Conservation (phyloP, 2,329 filamentous ascomycete species). For the Monilinia vaccinii-corymbosi region DNA sequence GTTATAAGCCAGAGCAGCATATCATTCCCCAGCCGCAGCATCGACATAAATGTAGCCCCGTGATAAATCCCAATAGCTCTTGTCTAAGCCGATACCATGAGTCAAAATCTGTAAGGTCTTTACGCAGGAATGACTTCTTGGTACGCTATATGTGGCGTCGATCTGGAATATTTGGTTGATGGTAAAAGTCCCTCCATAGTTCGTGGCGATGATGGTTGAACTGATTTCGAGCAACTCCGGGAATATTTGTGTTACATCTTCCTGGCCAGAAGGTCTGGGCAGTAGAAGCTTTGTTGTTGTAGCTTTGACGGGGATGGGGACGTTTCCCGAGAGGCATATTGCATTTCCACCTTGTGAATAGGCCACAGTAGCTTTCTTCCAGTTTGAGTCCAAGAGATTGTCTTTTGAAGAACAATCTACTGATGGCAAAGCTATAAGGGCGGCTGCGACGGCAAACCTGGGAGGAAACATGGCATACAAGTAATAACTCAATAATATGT, state of each 20-base stretch:
- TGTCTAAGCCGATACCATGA: constrained; percentile 7
- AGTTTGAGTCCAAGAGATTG: background rate
- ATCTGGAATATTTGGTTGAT: background rate
- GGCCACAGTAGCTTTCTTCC: background rate
- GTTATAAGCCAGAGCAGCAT: constrained; percentile 14
- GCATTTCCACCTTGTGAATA: background rate
- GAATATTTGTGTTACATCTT: background rate
- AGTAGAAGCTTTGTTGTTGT: background rate
- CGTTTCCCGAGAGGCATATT: background rate
- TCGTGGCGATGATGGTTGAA: background rate
- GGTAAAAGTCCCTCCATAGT: background rate
- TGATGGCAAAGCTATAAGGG: background rate
- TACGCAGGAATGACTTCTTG: background rate
- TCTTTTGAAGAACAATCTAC: background rate
- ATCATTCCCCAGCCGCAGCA: constrained; percentile 35
- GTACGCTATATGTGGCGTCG: background rate
- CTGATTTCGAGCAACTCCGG: background rate
- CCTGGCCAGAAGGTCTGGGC: background rate
- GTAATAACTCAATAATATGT: background rate
- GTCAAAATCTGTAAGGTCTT: constrained; percentile 7
- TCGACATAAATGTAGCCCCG: constrained; percentile 48
- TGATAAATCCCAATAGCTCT: constrained; percentile 11
- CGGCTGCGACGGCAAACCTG: background rate
- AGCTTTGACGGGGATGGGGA: background rate
- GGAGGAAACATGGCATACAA: background rate